phyloP scores from a whole-genome alignment of 345 rosid species.

The Mercurialis annua region DNA sequence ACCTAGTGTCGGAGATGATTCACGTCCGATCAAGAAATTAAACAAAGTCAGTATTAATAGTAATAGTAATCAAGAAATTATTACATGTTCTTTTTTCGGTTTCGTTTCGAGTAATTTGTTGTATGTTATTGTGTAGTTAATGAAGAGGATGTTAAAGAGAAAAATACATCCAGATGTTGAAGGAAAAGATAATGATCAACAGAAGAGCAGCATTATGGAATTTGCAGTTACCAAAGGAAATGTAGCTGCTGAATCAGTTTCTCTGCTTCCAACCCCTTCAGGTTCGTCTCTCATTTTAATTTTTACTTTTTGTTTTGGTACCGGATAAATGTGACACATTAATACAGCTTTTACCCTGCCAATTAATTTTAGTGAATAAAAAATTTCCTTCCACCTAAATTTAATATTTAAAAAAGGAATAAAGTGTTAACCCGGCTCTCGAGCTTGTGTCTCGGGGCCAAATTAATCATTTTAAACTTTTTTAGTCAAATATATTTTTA shows the following conservation, averaged over 20 bases:
- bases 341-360: no score
- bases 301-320: not conserved
- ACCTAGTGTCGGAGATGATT: conserved; percentile 50
- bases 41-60: conserved; percentile 36
- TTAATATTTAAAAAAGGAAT: not conserved
- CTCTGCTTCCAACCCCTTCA: conserved; percentile 13
- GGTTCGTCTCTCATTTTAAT: conserved; percentile 4
- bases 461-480: no score
- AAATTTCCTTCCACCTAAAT: no score
- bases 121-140: conserved; percentile 40
- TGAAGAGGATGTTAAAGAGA: conserved; percentile 80
- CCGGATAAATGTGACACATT: no score
- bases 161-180: conserved; percentile 84
- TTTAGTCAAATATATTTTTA: no score
- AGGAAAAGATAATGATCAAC: conserved; percentile 31
- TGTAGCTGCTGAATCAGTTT: conserved; percentile 30
- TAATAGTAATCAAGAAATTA: not conserved
- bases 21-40: conserved; percentile 61
- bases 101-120: not conserved
- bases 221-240: conserved; percentile 17
- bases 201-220: conserved; percentile 27
- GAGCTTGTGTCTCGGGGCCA: no score
- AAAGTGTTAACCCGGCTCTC: no score
- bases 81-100: not conserved
- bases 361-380: no score